Base-by-base conservation (phyloP, 768 basidiomycete species). In the Lentinula detonsa region DNA sequence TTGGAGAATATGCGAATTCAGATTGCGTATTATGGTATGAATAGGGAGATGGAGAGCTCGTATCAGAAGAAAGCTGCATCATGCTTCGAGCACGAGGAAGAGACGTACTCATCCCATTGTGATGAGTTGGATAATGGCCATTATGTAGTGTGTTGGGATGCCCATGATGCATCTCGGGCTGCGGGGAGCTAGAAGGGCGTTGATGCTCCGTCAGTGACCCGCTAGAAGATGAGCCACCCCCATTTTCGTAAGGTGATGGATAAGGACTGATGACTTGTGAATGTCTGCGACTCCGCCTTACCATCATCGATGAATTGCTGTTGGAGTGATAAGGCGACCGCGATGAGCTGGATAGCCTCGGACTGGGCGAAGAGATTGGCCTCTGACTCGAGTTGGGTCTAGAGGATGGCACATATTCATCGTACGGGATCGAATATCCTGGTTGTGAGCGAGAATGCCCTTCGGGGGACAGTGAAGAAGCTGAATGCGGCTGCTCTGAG, bases 261-360 rank as follows among this genome's bases (percentile, higher is more conserved):
- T 93, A 93, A 11, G 91, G 91, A 67, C 86, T 89, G 80, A 93
- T 86, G 0, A 91, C 91, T 71, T 93, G 91, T 70, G 88, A 90
- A 72, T 93, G 91, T 61, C 91, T 82, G 48, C 91, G 81, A 49
- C 82, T 81, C 34, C 91, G 81, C 31, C 90, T 84, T 39, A 93
- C 81, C 70, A 87, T 86, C 57, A 91, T 73, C 15, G 87, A 83
- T 23, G 74, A 77, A 5, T 78, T 71, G 43, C 74, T 21, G 16
- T 28, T 23, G 2, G 59, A 37, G 9, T 59, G 75, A 62, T 79
- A 81, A 65, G 78, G 81, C 34, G 82, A 81, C 66, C 77, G 77
- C 58, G 87, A 86, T 49, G 88, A 87, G 1, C 88, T 89, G 1
- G 80, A 81, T 1, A 90, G 88, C 2, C 90, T 86, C 31, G 83